Percentiles rank a stretch among this genome's conserved stretches.
Conservation (phyloP, 192 early-diverging fungal genomes). For the Coemansia asiatica region DNA sequence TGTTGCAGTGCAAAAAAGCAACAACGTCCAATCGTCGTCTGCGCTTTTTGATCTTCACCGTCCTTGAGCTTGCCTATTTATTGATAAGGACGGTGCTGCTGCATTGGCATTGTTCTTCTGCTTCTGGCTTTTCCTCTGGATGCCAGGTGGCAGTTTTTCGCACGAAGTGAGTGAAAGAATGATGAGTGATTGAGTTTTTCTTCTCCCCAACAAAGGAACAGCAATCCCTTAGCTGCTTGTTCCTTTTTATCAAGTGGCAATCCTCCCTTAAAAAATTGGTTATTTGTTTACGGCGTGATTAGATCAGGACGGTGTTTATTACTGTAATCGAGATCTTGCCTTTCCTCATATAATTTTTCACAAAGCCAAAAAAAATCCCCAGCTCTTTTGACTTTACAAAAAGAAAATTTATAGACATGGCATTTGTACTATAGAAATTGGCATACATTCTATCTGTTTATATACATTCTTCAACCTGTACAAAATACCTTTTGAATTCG, state of each 20-base stretch:
- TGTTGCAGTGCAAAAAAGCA: background rate
- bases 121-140: background rate
- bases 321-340: no score
- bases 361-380: background rate
- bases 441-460: background rate
- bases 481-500: background rate
- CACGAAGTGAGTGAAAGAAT: no score
- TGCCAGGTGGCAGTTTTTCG: slow-evolving; percentile 11
- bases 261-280: background rate
- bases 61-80: background rate
- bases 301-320: no score
- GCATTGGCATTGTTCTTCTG: background rate
- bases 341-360: no score
- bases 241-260: no score
- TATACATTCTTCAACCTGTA: background rate
- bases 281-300: no score
- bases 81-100: background rate
- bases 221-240: no score
- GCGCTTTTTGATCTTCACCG: background rate
- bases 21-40: background rate
- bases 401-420: background rate
- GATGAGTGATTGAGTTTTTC: background rate
- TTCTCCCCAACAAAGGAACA: background rate
- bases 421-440: background rate
- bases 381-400: background rate